Conservation (phyloP, 495 filamentous ascomycete species). For the Parachaetomium inaequale region DNA sequence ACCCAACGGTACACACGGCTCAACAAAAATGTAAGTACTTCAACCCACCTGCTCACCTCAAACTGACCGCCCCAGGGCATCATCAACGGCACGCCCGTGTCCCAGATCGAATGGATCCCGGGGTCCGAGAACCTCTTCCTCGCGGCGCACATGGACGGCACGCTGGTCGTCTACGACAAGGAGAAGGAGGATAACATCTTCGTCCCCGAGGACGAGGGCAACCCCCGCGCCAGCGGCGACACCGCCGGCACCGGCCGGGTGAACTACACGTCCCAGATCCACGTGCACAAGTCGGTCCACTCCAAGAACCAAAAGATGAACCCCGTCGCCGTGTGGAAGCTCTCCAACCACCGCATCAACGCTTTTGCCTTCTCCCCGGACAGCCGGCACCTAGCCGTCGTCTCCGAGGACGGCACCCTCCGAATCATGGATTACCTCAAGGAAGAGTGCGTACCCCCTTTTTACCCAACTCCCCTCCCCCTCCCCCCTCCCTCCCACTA, state of each 20-base stretch:
- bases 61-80: conserved; percentile 54
- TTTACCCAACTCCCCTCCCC: not conserved
- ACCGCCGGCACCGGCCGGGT: conserved; percentile 26
- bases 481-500: not conserved
- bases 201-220: conserved; percentile 45
- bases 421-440: conserved; percentile 87
- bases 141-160: conserved; percentile 87
- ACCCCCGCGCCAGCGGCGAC: conserved; percentile 30
- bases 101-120: conserved; percentile 88
- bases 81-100: conserved; percentile 80
- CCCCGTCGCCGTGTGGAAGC: conserved; percentile 84
- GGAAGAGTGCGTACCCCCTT: conserved; percentile 59
- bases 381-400: conserved; percentile 78
- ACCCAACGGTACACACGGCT: conserved; percentile 92
- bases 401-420: conserved; percentile 86
- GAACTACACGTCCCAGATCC: conserved; percentile 41
- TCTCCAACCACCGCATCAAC: conserved; percentile 84
- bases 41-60: not conserved
- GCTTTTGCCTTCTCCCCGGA: conserved; percentile 89
- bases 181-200: conserved; percentile 87
- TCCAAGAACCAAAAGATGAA: conserved; percentile 92
- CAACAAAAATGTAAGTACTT: conserved; percentile 77
- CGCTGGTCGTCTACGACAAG: conserved; percentile 95
- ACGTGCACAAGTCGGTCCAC: conserved; percentile 81
- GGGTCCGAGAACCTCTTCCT: conserved; percentile 92